Conservation (phyloP, 1,284 basidiomycete genomes). For the Marasmius sp. region DNA sequence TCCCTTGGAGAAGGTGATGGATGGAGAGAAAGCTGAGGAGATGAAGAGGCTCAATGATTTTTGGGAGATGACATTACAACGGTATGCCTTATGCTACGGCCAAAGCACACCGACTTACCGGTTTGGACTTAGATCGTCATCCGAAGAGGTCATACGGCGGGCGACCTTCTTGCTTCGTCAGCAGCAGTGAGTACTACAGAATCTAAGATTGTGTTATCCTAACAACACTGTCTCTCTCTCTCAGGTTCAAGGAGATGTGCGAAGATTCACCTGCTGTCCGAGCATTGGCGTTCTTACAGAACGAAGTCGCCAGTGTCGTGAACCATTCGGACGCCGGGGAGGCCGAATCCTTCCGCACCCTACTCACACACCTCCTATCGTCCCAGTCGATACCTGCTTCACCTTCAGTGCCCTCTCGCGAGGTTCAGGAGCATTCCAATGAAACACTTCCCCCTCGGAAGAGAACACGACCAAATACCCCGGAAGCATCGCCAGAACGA, state of each 20-base stretch:
- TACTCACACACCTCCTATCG: conserved; percentile 67
- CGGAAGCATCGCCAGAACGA: conserved; percentile 24
- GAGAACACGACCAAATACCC: conserved; percentile 35
- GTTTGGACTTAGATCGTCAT: conserved; percentile 44
- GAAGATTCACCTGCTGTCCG: conserved; percentile 61
- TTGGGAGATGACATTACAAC: conserved; percentile 67
- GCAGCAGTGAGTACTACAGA: conserved; percentile 55
- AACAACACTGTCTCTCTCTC: neutral
- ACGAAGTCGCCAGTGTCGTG: conserved; percentile 66
- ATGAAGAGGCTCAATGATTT: conserved; percentile 64
- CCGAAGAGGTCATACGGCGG: conserved; percentile 59
- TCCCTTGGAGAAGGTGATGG: conserved; percentile 19
- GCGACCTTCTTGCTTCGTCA: conserved; percentile 61
- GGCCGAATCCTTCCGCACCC: conserved; percentile 57
- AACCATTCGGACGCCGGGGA: conserved; percentile 66
- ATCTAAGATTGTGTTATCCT: neutral
- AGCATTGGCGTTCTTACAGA: conserved; percentile 71
- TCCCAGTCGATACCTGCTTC: conserved; percentile 23
- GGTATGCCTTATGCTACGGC: conserved; percentile 40
- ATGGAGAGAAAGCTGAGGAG: conserved; percentile 15
- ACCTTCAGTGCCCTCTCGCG: conserved; percentile 9
- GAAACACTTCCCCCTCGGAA: conserved; percentile 34
- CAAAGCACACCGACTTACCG: neutral
- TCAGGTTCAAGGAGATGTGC: conserved; percentile 79
- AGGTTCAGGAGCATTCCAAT: conserved; percentile 7